Conservation (phyloP, 106 monocot genomes). For the Dendrobium chrysotoxum region DNA sequence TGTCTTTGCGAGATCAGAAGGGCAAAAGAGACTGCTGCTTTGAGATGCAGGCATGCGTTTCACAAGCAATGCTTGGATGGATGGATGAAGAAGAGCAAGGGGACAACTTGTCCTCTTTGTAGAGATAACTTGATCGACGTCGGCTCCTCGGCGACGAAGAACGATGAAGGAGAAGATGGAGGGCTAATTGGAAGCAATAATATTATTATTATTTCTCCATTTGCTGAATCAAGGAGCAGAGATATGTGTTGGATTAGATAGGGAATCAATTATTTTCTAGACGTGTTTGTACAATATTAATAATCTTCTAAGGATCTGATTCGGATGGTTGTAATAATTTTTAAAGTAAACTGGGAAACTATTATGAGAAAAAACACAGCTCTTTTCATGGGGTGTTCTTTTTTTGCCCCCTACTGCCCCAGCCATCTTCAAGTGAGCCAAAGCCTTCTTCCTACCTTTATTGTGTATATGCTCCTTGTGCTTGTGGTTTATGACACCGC, state of each 20-base stretch:
- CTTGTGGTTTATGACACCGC: too few relatives aligned
- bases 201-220: neutral
- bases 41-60: constrained; percentile 8
- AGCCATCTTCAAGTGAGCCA: too few relatives aligned
- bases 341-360: too few relatives aligned
- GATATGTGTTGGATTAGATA: constrained; percentile 7
- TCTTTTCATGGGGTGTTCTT: too few relatives aligned
- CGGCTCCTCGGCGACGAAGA: neutral
- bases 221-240: neutral
- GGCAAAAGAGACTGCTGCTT: neutral
- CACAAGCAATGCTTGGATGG: neutral
- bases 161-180: neutral
- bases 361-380: too few relatives aligned
- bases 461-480: too few relatives aligned
- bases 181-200: neutral
- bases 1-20: constrained; percentile 1
- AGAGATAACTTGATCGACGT: neutral
- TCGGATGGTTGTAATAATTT: too few relatives aligned
- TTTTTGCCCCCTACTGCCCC: too few relatives aligned
- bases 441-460: too few relatives aligned
- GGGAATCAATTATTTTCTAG: neutral
- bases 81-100: neutral
- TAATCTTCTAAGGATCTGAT: too few relatives aligned
- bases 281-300: too few relatives aligned
- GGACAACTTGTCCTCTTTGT: constrained; percentile 1